These are phyloP conservation scores for Phaffia rhodozyma DNA, from an alignment of 1,284 basidiomycete species.

Conservation along the genomic window DNA sequence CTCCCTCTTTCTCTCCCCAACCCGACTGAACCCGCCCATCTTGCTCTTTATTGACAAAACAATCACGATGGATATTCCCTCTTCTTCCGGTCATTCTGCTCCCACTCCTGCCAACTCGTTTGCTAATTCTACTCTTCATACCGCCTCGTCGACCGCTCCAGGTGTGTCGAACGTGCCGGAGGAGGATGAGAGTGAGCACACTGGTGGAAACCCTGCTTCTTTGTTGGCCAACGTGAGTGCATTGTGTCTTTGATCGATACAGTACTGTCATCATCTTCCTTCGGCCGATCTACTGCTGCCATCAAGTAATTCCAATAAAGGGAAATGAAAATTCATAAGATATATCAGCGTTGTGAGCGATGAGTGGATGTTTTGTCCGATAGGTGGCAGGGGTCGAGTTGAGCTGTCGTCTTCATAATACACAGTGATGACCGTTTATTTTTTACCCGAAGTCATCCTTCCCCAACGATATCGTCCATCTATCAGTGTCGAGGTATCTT, in stretches of 20 bases:
- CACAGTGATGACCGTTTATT: too few species aligned
- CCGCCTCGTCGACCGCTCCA: not conserved
- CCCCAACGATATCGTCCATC: too few species aligned
- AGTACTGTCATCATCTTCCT: conserved; percentile 12
- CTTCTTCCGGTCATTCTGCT: not conserved
- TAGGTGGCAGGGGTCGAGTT: not conserved
- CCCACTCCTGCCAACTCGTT: conserved; percentile 12
- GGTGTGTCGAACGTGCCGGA: conserved; percentile 2
- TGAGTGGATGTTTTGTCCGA: not conserved
- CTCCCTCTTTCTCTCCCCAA: too few species aligned
- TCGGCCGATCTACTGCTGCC: not conserved
- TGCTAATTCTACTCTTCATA: not conserved
- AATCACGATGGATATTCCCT: too few species aligned
- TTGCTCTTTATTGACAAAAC: too few species aligned
- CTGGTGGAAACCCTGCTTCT: conserved; percentile 34
- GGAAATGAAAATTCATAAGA: not conserved
- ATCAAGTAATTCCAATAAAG: not conserved
- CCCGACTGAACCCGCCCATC: too few species aligned
- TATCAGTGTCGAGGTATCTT: too few species aligned
- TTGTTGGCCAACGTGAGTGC: conserved; percentile 33
- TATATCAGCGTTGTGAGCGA: too few species aligned
- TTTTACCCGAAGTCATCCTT: too few species aligned
- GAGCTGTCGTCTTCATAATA: too few species aligned
- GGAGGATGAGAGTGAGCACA: conserved; percentile 2
- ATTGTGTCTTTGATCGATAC: not conserved